A percentile compares a stretch with the other conserved stretches of the same genome.
Evolutionary conservation across 23 red algal genomes (phyloP).

Genomic region (Gracilariopsis chorda): DNA sequence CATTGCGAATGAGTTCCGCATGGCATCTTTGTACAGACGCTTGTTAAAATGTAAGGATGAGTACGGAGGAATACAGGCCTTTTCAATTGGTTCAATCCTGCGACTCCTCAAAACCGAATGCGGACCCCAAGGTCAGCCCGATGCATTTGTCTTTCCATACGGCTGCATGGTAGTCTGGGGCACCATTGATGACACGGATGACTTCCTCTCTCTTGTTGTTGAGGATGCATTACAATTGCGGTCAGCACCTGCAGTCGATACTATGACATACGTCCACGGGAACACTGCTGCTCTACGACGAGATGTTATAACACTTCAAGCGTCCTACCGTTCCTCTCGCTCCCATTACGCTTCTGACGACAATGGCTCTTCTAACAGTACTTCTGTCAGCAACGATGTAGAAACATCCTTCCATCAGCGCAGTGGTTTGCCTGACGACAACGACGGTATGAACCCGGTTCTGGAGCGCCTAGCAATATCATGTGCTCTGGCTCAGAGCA

Average conservation of each 20-base stretch:
- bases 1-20: constrained; percentile 15
- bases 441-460: constrained; percentile 14
- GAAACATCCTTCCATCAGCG: neutral
- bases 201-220: constrained; percentile 23
- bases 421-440: neutral
- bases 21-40: constrained; percentile 7
- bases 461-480: constrained; percentile 80
- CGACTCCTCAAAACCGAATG: neutral
- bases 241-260: neutral
- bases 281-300: neutral
- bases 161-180: constrained; percentile 45
- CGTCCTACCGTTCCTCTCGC: neutral
- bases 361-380: too few species aligned
- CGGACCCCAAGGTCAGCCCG: neutral
- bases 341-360: too few species aligned
- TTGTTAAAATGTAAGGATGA: constrained; percentile 10
- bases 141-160: constrained; percentile 42
- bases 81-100: neutral
- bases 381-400: neutral
- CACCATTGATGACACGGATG: neutral
- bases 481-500: constrained; percentile 81
- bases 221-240: constrained; percentile 19
- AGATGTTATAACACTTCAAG: constrained; percentile 25
- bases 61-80: neutral
- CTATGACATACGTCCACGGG: constrained; percentile 17